Percentiles rank a stretch among this genome's conserved stretches.
Evolutionary conservation across 495 filamentous ascomycete species (phyloP).

Genomic region (Aspergillus ellipticus): DNA sequence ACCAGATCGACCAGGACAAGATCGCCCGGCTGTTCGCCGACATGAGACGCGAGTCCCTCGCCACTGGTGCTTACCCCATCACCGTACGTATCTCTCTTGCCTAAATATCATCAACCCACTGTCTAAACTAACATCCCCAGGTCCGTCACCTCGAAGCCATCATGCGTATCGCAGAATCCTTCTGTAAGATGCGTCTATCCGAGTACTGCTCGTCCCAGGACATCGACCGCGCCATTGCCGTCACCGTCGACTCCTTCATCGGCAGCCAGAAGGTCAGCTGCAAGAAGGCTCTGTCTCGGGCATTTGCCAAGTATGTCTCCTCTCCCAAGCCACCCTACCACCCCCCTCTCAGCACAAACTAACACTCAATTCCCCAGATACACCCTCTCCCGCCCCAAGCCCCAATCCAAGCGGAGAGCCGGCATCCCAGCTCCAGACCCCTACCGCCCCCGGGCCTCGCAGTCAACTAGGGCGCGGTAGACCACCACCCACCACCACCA

Average conservation of each 20-base stretch:
- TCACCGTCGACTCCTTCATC: conserved; percentile 94
- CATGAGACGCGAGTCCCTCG: conserved; percentile 88
- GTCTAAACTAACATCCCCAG: conserved; percentile 40
- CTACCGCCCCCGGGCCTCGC: not conserved
- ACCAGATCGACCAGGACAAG: conserved; percentile 98
- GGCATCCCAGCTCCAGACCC: conserved; percentile 37
- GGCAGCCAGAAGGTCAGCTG: conserved; percentile 94
- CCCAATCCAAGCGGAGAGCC: conserved; percentile 42
- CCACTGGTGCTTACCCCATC: conserved; percentile 95
- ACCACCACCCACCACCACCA: not conserved
- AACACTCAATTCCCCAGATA: conserved; percentile 32
- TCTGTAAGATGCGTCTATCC: conserved; percentile 92
- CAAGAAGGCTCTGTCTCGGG: conserved; percentile 93
- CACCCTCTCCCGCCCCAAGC: conserved; percentile 44
- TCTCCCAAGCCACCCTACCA: not conserved
- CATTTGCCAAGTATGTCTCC: conserved; percentile 87
- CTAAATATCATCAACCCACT: not conserved
- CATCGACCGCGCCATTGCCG: conserved; percentile 95
- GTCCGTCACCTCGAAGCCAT: conserved; percentile 97
- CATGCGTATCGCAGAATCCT: conserved; percentile 87
- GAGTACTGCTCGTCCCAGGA: conserved; percentile 88
- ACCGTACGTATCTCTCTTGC: conserved; percentile 61
- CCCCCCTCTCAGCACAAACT: conserved; percentile 7
- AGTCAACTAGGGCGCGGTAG: conserved; percentile 7
- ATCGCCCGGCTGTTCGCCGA: conserved; percentile 91